Evolutionary conservation across 2,329 filamentous ascomycete genomes (phyloP).

Genomic region (Exophiala oligosperma): DNA sequence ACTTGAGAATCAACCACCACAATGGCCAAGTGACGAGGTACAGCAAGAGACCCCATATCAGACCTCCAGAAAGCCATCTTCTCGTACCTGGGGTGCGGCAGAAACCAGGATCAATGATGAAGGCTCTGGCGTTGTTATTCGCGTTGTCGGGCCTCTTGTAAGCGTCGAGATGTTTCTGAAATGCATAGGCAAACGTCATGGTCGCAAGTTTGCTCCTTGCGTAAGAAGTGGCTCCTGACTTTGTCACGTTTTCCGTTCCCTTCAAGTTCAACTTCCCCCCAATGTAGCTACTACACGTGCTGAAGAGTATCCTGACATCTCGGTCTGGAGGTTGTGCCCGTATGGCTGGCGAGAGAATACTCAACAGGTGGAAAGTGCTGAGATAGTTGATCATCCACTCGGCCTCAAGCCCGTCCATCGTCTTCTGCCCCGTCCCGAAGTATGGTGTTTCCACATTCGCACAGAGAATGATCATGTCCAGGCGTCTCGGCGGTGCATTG

Average conservation of each 20-base stretch:
- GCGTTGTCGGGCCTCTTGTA: constrained; percentile 82
- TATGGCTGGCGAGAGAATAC: constrained; percentile 86
- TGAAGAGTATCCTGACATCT: constrained; percentile 84
- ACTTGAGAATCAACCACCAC: constrained; percentile 88
- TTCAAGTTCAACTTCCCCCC: constrained; percentile 63
- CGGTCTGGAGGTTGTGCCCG: constrained; percentile 89
- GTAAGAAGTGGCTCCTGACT: constrained; percentile 38
- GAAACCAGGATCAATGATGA: constrained; percentile 84
- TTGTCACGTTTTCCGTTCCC: constrained; percentile 24
- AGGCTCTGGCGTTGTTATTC: constrained; percentile 77
- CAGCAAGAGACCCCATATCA: constrained; percentile 72
- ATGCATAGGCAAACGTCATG: constrained; percentile 84
- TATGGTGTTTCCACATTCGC: constrained; percentile 74
- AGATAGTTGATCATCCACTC: constrained; percentile 96
- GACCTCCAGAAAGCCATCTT: constrained; percentile 82
- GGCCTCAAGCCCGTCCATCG: constrained; percentile 77
- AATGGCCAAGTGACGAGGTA: constrained; percentile 78
- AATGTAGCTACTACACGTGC: constrained; percentile 87
- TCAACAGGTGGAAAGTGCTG: constrained; percentile 90
- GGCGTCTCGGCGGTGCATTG: constrained; percentile 80
- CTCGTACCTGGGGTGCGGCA: constrained; percentile 83
- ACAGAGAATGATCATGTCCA: constrained; percentile 90
- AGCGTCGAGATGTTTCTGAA: constrained; percentile 85
- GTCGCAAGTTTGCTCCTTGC: constrained; percentile 72
- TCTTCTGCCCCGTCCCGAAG: constrained; percentile 60